These are phyloP conservation scores for Lactarius akahatsu DNA, from an alignment of 768 basidiomycete species.

Conservation along the genomic window DNA sequence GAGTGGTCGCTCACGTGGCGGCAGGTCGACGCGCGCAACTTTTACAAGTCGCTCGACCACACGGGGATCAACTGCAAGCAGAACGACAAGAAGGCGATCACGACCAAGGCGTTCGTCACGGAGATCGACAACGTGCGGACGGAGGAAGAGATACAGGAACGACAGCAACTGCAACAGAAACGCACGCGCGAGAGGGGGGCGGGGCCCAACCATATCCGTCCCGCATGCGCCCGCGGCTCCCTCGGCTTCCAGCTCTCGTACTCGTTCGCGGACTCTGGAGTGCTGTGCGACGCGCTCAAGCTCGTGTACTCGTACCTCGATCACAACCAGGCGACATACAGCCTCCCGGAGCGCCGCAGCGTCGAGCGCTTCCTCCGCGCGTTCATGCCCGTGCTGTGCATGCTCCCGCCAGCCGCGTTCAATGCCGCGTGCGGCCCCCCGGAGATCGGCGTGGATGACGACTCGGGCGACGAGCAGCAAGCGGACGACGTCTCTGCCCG, in stretches of 20 bases:
- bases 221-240: conserved; percentile 44
- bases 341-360: conserved; percentile 69
- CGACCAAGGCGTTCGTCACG: conserved; percentile 74
- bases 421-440: conserved; percentile 60
- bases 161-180: conserved; percentile 19
- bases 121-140: conserved; percentile 74
- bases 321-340: conserved; percentile 75
- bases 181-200: conserved; percentile 8
- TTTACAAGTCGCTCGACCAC: conserved; percentile 96
- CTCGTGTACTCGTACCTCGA: conserved; percentile 91
- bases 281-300: conserved; percentile 87
- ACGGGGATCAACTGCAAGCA: conserved; percentile 93
- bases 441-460: conserved; percentile 45
- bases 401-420: conserved; percentile 64
- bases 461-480: conserved; percentile 33
- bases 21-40: conserved; percentile 95
- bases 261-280: conserved; percentile 69
- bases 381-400: conserved; percentile 83
- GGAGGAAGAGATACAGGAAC: conserved; percentile 35
- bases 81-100: conserved; percentile 93
- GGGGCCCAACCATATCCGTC: not conserved
- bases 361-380: conserved; percentile 83
- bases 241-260: conserved; percentile 77
- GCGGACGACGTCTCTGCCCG: conserved; percentile 9
- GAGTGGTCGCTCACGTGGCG: conserved; percentile 98